Percentiles rank a stretch among this genome's conserved stretches.
Evolutionary conservation across 1,284 basidiomycete species (phyloP).

Genomic region (Ceratobasidium sp.): DNA sequence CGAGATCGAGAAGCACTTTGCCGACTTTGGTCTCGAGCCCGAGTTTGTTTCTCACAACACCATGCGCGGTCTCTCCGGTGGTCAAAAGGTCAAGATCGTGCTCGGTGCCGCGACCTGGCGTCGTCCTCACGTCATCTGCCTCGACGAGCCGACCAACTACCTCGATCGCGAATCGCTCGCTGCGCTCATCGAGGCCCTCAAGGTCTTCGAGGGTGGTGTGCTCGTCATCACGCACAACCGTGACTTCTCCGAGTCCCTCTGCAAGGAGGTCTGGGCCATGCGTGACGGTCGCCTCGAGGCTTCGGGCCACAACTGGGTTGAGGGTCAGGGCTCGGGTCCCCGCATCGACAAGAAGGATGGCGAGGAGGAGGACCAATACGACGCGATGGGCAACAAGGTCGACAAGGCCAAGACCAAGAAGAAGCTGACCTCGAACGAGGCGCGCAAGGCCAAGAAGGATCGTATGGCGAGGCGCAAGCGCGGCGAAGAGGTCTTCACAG

Average conservation of each 20-base stretch:
- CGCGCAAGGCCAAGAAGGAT: constrained; percentile 93
- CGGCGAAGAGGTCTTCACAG: constrained; percentile 77
- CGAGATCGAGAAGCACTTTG: constrained; percentile 98
- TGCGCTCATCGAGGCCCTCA: constrained; percentile 94
- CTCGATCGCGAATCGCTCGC: constrained; percentile 98
- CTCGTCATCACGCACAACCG: constrained; percentile 97
- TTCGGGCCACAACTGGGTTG: constrained; percentile 98
- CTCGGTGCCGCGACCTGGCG: constrained; percentile 99
- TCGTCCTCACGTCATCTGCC: constrained; percentile 94
- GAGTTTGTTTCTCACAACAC: constrained; percentile 97
- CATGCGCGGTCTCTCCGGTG: constrained; percentile 97
- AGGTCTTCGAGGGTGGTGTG: constrained; percentile 96
- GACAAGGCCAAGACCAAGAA: constrained; percentile 80
- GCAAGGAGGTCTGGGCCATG: constrained; percentile 94
- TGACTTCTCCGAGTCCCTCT: constrained; percentile 96
- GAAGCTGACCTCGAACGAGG: constrained; percentile 81
- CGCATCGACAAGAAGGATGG: constrained; percentile 90
- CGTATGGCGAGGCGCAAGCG: constrained; percentile 88
- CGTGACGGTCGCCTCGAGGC: constrained; percentile 90
- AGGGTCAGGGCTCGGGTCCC: constrained; percentile 91
- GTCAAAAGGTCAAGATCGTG: constrained; percentile 99
- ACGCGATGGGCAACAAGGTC: constrained; percentile 97
- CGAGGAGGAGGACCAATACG: constrained; percentile 87
- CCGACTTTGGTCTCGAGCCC: constrained; percentile 94
- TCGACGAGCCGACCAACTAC: constrained; percentile 96